Evolutionary conservation across 2,329 filamentous ascomycete genomes (phyloP).

Genomic region (Fusarium sp.): DNA sequence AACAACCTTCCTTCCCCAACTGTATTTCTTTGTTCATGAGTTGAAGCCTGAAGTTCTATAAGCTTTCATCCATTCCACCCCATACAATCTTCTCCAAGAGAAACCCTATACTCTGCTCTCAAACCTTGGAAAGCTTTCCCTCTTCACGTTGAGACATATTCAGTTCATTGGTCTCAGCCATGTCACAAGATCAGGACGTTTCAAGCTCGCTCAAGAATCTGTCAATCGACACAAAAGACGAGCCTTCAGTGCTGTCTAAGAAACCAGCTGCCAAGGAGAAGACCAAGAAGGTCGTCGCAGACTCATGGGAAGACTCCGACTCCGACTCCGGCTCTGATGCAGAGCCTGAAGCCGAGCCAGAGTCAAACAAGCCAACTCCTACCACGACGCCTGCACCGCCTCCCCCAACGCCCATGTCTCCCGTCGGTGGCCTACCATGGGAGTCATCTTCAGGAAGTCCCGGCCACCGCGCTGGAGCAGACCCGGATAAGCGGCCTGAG

Average conservation of each 20-base stretch:
- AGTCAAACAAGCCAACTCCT: constrained; percentile 51
- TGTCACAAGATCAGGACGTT: constrained; percentile 43
- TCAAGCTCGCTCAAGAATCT: constrained; percentile 48
- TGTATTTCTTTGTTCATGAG: constrained; percentile 1
- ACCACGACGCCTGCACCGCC: constrained; percentile 59
- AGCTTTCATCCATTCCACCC: background rate
- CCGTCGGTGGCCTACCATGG: constrained; percentile 46
- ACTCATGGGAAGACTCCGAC: constrained; percentile 69
- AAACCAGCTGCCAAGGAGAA: constrained; percentile 45
- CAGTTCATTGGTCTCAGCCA: constrained; percentile 2
- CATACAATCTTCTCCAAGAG: background rate
- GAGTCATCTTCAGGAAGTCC: constrained; percentile 21
- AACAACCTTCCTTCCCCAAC: constrained; percentile 5
- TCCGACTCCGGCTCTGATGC: constrained; percentile 63
- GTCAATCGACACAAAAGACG: constrained; percentile 41
- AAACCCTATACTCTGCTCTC: background rate
- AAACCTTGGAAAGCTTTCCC: too few species aligned
- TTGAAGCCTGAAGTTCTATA: background rate
- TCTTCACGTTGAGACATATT: background rate
- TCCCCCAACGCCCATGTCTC: constrained; percentile 74
- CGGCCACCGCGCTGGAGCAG: constrained; percentile 6
- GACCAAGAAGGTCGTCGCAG: constrained; percentile 47
- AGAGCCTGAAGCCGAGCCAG: constrained; percentile 48
- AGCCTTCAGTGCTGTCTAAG: constrained; percentile 21
- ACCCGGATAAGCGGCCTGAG: constrained; percentile 69